These are phyloP conservation scores for Coccomyxa sp. DNA, from an alignment of 139 green algal genomes.

Conservation along the genomic window DNA sequence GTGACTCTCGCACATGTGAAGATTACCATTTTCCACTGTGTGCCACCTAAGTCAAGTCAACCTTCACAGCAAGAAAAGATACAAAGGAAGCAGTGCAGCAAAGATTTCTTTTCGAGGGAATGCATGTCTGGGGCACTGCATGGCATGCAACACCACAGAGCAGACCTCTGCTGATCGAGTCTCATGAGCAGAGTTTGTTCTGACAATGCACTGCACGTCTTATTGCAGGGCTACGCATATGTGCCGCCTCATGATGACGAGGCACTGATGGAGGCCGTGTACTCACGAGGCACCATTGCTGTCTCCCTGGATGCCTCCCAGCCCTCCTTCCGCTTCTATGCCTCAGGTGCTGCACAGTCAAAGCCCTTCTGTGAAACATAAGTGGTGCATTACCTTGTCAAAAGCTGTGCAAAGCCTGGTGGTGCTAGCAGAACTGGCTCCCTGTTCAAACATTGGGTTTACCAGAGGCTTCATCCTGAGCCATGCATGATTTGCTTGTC, in stretches of 20 bases:
- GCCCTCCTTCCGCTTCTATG: slow-evolving; percentile 64
- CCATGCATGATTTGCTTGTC: no score
- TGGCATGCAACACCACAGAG: background rate
- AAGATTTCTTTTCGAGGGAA: no score
- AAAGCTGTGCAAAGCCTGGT: background rate
- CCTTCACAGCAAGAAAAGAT: no score
- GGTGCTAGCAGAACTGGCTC: background rate
- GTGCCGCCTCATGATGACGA: slow-evolving; percentile 41
- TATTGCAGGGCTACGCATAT: slow-evolving; percentile 34
- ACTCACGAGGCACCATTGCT: slow-evolving; percentile 26
- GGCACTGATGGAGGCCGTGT: slow-evolving; percentile 48
- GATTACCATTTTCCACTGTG: background rate
- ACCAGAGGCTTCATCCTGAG: no score
- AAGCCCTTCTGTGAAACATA: background rate
- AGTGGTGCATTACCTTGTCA: background rate
- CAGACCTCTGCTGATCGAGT: background rate
- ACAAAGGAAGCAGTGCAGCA: no score
- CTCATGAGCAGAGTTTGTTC: no score
- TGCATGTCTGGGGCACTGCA: no score
- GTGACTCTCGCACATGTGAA: background rate
- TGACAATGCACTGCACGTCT: background rate
- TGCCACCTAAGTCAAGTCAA: background rate
- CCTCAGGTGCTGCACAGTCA: slow-evolving; percentile 8
- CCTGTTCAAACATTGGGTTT: background rate
- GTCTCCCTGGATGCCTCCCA: slow-evolving; percentile 54